Evolutionary conservation across 2,329 filamentous ascomycete species (phyloP).

Genomic region (Arthrobotrys conoides): DNA sequence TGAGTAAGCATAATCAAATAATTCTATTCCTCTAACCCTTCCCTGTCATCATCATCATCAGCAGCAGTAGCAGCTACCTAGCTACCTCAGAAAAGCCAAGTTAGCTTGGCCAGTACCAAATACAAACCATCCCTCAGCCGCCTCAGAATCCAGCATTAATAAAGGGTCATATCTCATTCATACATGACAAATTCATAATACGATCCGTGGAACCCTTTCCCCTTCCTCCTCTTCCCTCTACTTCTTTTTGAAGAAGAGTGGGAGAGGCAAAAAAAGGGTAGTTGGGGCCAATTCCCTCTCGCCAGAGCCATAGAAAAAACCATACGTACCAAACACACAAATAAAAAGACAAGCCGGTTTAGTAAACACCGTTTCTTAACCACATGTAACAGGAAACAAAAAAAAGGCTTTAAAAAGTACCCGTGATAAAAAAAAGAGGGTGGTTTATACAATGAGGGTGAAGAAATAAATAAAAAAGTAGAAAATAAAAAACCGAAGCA

Average conservation of each 20-base stretch:
- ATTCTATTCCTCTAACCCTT: not conserved
- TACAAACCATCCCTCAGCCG: not conserved
- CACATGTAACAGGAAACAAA: not conserved
- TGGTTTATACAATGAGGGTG: conserved; percentile 15
- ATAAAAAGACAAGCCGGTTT: not conserved
- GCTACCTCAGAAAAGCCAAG: no score
- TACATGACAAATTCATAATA: conserved; percentile 21
- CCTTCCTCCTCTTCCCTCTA: not conserved
- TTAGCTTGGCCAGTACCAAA: not conserved
- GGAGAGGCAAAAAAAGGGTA: not conserved
- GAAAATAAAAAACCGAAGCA: not conserved
- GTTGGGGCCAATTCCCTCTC: not conserved
- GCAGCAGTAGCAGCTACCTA: no score
- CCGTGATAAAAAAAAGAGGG: not conserved
- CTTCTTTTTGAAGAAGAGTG: not conserved
- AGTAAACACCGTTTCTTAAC: conserved; percentile 4
- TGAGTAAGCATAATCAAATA: not conserved
- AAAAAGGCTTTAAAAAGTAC: conserved; percentile 3
- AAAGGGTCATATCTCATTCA: conserved; percentile 14
- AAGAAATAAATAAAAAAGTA: conserved; percentile 2
- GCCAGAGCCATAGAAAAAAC: not conserved
- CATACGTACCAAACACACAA: not conserved
- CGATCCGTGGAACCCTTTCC: not conserved
- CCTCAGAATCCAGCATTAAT: not conserved
- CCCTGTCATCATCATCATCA: no score